Evolutionary conservation across 257 asterid species (phyloP), one percentile per base, ranked within the genome.

Genomic region (Penstemon eatonii): DNA sequence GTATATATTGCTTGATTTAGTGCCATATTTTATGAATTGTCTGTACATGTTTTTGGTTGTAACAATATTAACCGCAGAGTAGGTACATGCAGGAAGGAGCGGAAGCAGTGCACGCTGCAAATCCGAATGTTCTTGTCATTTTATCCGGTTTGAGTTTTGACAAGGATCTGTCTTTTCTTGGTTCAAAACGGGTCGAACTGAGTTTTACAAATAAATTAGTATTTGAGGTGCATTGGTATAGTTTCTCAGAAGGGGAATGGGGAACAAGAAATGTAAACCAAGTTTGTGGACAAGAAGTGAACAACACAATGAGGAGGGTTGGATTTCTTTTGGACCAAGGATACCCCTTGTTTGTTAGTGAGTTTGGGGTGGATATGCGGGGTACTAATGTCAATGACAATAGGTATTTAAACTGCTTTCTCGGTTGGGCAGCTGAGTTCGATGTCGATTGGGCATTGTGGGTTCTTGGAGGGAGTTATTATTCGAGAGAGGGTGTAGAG

Each of bases 391-490:
- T 80, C 70, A 94, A 94, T 40, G 99, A 94, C 76, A 94, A 91
- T 49, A 83, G 96, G 81, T 91, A 51, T 75, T 73, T 94, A 73
- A 89, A 89, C 62, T 94, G 97, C 65, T 86, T 94, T 71, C 69
- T 87, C 88, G 99, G 95, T 6, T 83, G 90, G 89, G 97, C 99
- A 12, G 96, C 99, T 59, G 93, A 89, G 54, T 61, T 69, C 43
- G 99, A 94, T 69, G 55, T 89, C 43, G 97, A 94, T 37, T 91
- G 96, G 97, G 96, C 97, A 19, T 42, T 89, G 55, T 91, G 99
- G 99, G 83, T 91, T 60, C 90, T 91, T n/a, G 83, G 73, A 5
- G 97, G 99, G 15, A 94, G 97, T 68, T 89, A 94, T 52, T 94
- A 89, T 62, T 38, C 78, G 41, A 77, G 97, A 72, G 83, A 87